These are phyloP conservation scores for Cutaneotrichosporon arboriforme DNA, from an alignment of 1,284 basidiomycete genomes.

Conservation along the genomic window DNA sequence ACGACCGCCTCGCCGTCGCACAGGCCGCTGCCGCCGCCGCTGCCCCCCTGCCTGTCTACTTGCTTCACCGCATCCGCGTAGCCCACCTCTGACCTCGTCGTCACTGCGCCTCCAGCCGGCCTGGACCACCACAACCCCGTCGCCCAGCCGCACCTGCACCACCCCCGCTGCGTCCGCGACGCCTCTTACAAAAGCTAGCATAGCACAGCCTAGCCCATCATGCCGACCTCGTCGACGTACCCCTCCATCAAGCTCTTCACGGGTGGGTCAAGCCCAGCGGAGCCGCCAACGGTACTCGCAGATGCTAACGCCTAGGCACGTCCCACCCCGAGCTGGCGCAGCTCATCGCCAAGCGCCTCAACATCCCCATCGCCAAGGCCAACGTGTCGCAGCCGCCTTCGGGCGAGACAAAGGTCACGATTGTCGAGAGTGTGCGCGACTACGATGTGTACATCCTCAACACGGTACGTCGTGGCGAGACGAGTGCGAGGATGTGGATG, in stretches of 20 bases:
- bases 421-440: constrained; percentile 92
- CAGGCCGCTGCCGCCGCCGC: too few relatives aligned
- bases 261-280: constrained; percentile 58
- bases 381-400: constrained; percentile 83
- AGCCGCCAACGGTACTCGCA: too few relatives aligned
- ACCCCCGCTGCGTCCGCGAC: too few relatives aligned
- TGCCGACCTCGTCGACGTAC: constrained; percentile 9
- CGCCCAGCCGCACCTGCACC: too few relatives aligned
- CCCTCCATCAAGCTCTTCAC: constrained; percentile 78
- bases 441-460: constrained; percentile 99
- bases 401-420: constrained; percentile 86
- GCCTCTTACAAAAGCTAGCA: too few relatives aligned
- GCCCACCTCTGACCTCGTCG: too few relatives aligned
- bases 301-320: too few relatives aligned
- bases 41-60: too few relatives aligned
- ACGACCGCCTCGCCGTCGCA: too few relatives aligned
- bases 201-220: not conserved
- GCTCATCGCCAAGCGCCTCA: constrained; percentile 84
- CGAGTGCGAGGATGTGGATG: not conserved
- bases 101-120: not conserved
- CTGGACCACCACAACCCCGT: not conserved
- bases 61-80: too few relatives aligned
- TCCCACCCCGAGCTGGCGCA: constrained; percentile 93
- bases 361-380: constrained; percentile 74
- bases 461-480: constrained; percentile 52